phyloP scores from a whole-genome alignment of 176 grass and related monocot species.

The Dactylis glomerata region DNA sequence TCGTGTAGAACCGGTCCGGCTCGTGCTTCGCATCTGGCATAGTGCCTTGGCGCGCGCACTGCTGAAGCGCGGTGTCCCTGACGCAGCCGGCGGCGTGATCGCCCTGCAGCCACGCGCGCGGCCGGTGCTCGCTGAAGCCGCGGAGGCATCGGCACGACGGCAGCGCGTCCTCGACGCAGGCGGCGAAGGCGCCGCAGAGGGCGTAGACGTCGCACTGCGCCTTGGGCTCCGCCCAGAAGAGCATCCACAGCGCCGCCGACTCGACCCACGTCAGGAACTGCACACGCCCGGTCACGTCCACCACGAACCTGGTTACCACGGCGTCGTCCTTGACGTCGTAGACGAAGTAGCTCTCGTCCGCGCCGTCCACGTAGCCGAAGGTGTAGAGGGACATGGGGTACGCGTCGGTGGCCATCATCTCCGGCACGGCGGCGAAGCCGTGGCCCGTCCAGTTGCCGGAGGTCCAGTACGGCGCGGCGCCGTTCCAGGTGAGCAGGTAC shows the following conservation, averaged over 20 bases:
- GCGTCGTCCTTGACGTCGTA: constrained; percentile 40
- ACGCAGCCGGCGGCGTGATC: constrained; percentile 37
- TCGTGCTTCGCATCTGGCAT: not conserved
- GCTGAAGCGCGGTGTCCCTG: constrained; percentile 22
- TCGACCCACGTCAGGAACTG: constrained; percentile 43
- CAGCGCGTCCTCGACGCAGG: constrained; percentile 33
- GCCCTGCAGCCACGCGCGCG: constrained; percentile 5
- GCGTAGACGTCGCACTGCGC: constrained; percentile 43
- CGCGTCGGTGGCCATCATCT: constrained; percentile 23
- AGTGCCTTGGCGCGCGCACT: constrained; percentile 7
- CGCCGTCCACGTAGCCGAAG: constrained; percentile 38
- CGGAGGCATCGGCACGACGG: constrained; percentile 41
- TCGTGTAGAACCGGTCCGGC: constrained; percentile 38
- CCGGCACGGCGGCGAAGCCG: constrained; percentile 44
- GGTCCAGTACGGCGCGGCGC: constrained; percentile 39
- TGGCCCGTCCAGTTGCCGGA: constrained; percentile 52
- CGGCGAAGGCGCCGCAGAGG: constrained; percentile 38
- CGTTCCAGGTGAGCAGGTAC: constrained; percentile 51
- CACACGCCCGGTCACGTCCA: constrained; percentile 44
- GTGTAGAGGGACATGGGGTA: constrained; percentile 20
- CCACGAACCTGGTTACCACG: constrained; percentile 30
- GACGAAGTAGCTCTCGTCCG: constrained; percentile 44
- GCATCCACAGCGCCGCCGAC: constrained; percentile 10
- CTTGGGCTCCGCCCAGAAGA: constrained; percentile 47
- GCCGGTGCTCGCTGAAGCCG: constrained; percentile 20